Percentiles rank a stretch among this genome's conserved stretches.
Conservation (phyloP, 2,329 filamentous ascomycete genomes). For the Microcyclospora tardicrescens region DNA sequence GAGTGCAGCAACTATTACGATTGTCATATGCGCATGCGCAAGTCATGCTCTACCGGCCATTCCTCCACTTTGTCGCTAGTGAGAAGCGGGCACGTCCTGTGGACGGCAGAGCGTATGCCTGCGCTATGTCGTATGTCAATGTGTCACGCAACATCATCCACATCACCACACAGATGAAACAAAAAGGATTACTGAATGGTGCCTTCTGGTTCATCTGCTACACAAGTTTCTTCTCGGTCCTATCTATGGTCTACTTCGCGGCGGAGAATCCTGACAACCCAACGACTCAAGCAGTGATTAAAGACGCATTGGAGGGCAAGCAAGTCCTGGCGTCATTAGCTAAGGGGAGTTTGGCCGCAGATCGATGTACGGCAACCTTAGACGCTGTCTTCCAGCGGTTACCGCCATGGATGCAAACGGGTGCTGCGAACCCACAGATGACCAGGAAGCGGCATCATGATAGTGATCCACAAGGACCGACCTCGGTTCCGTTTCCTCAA, state of each 20-base stretch:
- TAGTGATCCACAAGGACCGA: slow-evolving; percentile 4
- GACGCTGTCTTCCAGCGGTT: slow-evolving; percentile 73
- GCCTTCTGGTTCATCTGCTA: slow-evolving; percentile 83
- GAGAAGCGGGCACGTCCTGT: slow-evolving; percentile 37
- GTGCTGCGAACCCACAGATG: slow-evolving; percentile 27
- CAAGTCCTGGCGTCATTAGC: slow-evolving; percentile 69
- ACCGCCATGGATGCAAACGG: slow-evolving; percentile 43
- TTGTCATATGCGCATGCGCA: slow-evolving; percentile 76
- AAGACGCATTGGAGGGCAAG: slow-evolving; percentile 73
- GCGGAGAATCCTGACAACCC: slow-evolving; percentile 66
- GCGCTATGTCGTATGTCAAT: slow-evolving; percentile 53
- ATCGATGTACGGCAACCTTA: slow-evolving; percentile 67
- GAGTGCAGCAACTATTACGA: slow-evolving; percentile 59
- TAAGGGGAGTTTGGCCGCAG: slow-evolving; percentile 75
- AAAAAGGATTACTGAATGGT: slow-evolving; percentile 60
- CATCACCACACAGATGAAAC: slow-evolving; percentile 65
- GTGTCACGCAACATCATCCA: slow-evolving; percentile 64
- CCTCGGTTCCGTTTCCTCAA: slow-evolving; percentile 2
- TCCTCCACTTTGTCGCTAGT: slow-evolving; percentile 69
- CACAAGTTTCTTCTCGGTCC: slow-evolving; percentile 68
- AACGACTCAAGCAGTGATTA: slow-evolving; percentile 65
- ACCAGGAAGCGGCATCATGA: slow-evolving; percentile 36
- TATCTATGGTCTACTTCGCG: slow-evolving; percentile 68
- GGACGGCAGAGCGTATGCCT: slow-evolving; percentile 70
- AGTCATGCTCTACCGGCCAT: slow-evolving; percentile 70